Base-by-base conservation (phyloP, 768 basidiomycete genomes). In the Steccherinum ochraceum region DNA sequence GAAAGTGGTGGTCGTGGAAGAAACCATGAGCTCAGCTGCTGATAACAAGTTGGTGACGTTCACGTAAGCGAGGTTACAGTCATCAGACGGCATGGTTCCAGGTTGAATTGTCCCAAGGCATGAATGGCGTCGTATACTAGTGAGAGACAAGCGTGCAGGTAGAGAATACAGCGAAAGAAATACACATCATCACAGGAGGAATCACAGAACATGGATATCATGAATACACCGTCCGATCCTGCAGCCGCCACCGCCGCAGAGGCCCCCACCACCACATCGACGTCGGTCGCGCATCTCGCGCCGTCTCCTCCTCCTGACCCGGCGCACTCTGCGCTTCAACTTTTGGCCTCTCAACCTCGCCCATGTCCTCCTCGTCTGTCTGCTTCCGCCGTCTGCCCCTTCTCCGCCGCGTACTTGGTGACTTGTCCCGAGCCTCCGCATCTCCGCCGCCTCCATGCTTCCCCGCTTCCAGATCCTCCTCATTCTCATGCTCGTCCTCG, bases 191-290 rank as follows among this genome's bases (percentile, higher is more conserved):
- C n/a, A n/a, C 30, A 35, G 30, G 16, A 35, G 16, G 16, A 35
- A 16, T 35, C 30, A 35, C 30, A 7, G 16, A 35, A 35, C 30
- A 35, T n/a, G n/a, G n/a, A 39, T 39, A 39, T 56, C 58, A 70
- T 26, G 60, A 66, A 64, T 92, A 92, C 46, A 75, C 72, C 7
- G 89, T 90, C 54, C 86, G 79, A 59, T 92, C 89, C 56, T 83
- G 78, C 57, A 91, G 64, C 43, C 89, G 72, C 89, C 87, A 91
- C 24, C 75, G 73, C 43, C 77, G 71, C 19, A 91, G 65, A 2
- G 89, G 87, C 0, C 86, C 85, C 86, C 87, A 89, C 83, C 86
- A 88, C 82, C 81, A 89, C 53, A 86, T 54, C 4, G 85, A 86
- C 25, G 62, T 61, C 12, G 62, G 58, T 59, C 51, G 2, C 43